These are phyloP conservation scores for Clathrus columnatus DNA, from an alignment of 768 basidiomycete genomes.

Conservation along the genomic window DNA sequence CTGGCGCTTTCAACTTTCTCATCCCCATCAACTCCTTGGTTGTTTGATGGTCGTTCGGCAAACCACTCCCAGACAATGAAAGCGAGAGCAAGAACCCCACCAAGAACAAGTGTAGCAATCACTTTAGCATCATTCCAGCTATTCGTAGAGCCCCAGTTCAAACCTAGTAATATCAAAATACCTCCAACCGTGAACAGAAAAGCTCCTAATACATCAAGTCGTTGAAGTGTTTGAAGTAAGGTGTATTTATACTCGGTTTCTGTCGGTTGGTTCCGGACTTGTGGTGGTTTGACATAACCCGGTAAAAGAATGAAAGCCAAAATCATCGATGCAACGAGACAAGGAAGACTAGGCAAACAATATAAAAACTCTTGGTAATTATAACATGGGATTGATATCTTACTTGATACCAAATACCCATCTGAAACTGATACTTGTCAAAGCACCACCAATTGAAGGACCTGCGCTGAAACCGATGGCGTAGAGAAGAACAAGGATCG, in stretches of 20 bases:
- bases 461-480: conserved; percentile 34
- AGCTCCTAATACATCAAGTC: conserved; percentile 42
- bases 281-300: conserved; percentile 19
- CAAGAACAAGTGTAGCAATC: conserved; percentile 39
- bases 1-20: conserved; percentile 36
- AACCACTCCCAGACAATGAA: conserved; percentile 37
- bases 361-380: too few relatives aligned
- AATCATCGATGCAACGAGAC: conserved; percentile 26
- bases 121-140: conserved; percentile 35
- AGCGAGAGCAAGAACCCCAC: conserved; percentile 30
- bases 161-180: conserved; percentile 38
- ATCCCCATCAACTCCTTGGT: conserved; percentile 30
- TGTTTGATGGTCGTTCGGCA: conserved; percentile 23
- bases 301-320: conserved; percentile 36
- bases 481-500: conserved; percentile 36
- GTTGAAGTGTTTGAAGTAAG: conserved; percentile 19
- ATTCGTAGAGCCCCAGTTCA: conserved; percentile 41
- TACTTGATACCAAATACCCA: conserved; percentile 53
- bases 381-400: conserved; percentile 10
- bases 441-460: conserved; percentile 36
- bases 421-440: conserved; percentile 34
- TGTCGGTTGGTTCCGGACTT: conserved; percentile 13
- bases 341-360: conserved; percentile 29
- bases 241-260: conserved; percentile 13
- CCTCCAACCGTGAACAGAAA: conserved; percentile 35